Evolutionary conservation across 495 filamentous ascomycete genomes (phyloP), one percentile per base, ranked within the genome.

Genomic region (Penicillium daleae): DNA sequence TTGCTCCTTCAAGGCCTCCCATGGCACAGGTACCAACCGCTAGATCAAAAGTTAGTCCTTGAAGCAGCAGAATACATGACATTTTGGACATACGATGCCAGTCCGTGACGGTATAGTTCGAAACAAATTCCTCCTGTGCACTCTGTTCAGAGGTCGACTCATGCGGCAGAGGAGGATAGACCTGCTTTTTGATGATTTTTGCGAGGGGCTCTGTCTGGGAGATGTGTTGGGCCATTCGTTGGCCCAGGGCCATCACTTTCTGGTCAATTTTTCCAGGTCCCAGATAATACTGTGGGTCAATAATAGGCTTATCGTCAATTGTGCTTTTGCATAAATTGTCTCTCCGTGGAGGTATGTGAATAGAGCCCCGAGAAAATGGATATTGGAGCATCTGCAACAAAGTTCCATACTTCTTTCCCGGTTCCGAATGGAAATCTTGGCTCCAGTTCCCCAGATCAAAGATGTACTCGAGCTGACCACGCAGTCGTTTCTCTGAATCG

Each of bases 321-420:
- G 59, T 62, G 3, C 46, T 50, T 68, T 6, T 49, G 12, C 24
- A 17, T 12, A 44, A 12, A 59, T 56, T 27, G 35, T 63, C 15
- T 39, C 54, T 8, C 54, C 15, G 44, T 10, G 62, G 33, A 55
- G 64, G 62, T 21, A 86, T 78, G 44, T 86, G 82, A 27, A 85
- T 71, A 26, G 67, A 76, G 0, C 84, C 84, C 12, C 71, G 63
- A 0, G 81, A 80, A 42, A 83, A 83, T 0, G 84, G 84, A 57
- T 82, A 80, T 64, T 85, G 82, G 5, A 85, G 72, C 67, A 86
- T 84, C 64, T 81, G 78, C 4, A 82, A 61, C 75, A 86, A 76
- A 9, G 78, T 83, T 6, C 68, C 80, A 56, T 85, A 84, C 56
- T 80, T 80, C 59, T 82, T 85, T 9, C 69, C 74, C 0, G 74